These are phyloP conservation scores for Xylariaceae sp. DNA, from an alignment of 2,329 filamentous ascomycete genomes.

Conservation along the genomic window DNA sequence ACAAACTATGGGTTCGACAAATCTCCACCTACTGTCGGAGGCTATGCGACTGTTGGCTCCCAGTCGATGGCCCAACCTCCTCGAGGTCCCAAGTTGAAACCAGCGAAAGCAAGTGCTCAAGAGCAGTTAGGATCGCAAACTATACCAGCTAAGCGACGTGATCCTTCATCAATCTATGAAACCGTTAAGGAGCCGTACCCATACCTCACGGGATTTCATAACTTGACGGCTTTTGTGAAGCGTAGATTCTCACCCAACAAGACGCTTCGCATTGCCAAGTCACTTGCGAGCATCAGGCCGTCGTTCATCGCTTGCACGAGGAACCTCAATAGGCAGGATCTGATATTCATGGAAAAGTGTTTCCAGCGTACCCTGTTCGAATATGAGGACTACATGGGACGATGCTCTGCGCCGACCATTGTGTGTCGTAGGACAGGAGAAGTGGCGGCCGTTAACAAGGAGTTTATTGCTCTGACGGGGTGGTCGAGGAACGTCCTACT, in stretches of 20 bases:
- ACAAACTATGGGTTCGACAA: conserved; percentile 50
- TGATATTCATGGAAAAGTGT: conserved; percentile 97
- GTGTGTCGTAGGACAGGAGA: conserved; percentile 90
- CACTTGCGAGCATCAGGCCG: conserved; percentile 82
- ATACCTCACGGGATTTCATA: conserved; percentile 87
- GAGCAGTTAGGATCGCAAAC: conserved; percentile 42
- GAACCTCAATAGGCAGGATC: conserved; percentile 79
- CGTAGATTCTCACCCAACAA: conserved; percentile 73
- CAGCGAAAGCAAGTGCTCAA: conserved; percentile 34
- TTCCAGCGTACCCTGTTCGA: conserved; percentile 90
- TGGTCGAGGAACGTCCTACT: conserved; percentile 89
- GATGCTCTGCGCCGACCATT: conserved; percentile 83
- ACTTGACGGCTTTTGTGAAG: conserved; percentile 73
- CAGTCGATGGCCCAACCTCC: conserved; percentile 34
- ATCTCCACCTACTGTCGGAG: conserved; percentile 48
- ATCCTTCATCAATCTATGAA: conserved; percentile 82
- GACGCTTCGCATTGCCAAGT: conserved; percentile 76
- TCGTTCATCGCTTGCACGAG: conserved; percentile 90
- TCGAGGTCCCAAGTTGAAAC: conserved; percentile 40
- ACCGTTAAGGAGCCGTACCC: conserved; percentile 86
- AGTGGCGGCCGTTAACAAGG: conserved; percentile 91
- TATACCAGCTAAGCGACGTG: conserved; percentile 56
- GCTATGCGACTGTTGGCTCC: conserved; percentile 30
- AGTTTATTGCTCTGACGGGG: conserved; percentile 91
- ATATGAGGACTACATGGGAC: conserved; percentile 86